phyloP scores from a whole-genome alignment of 805 yeast genomes.

The Diddensiella santjacobensis region DNA sequence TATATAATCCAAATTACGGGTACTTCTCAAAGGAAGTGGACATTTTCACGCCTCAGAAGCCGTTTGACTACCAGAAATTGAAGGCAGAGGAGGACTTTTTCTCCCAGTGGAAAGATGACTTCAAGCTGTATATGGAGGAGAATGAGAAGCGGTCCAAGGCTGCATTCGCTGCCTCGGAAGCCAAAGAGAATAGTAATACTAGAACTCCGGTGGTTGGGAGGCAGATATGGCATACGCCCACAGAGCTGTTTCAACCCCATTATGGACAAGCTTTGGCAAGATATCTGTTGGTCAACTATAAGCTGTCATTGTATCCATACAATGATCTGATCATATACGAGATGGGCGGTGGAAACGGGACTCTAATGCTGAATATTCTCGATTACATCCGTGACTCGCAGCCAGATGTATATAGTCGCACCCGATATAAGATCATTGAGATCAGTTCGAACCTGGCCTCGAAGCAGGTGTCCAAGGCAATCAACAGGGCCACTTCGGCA shows the following conservation, averaged over 20 bases:
- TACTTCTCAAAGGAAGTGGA: constrained; percentile 76
- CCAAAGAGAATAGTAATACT: not conserved
- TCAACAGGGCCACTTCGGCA: constrained; percentile 32
- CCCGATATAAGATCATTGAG: constrained; percentile 69
- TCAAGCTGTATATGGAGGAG: constrained; percentile 42
- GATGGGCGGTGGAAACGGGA: constrained; percentile 89
- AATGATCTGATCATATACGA: constrained; percentile 74
- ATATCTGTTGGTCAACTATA: constrained; percentile 67
- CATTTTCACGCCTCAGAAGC: constrained; percentile 63
- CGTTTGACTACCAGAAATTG: constrained; percentile 58
- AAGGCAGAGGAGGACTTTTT: constrained; percentile 66
- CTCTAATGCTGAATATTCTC: constrained; percentile 71
- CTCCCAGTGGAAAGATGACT: constrained; percentile 58
- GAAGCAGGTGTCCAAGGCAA: constrained; percentile 44
- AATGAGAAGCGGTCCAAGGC: constrained; percentile 21
- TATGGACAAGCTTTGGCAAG: constrained; percentile 86
- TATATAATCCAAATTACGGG: constrained; percentile 79
- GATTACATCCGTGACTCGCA: constrained; percentile 57
- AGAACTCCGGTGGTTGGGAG: constrained; percentile 34
- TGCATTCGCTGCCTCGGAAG: constrained; percentile 11
- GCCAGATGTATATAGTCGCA: constrained; percentile 69
- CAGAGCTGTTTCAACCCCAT: constrained; percentile 75
- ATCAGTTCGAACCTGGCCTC: constrained; percentile 59
- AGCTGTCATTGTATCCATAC: constrained; percentile 63
- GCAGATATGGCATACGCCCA: constrained; percentile 88